These are phyloP conservation scores for Cladosporium cucumerinum DNA, from an alignment of 2,329 filamentous ascomycete species.

Conservation along the genomic window DNA sequence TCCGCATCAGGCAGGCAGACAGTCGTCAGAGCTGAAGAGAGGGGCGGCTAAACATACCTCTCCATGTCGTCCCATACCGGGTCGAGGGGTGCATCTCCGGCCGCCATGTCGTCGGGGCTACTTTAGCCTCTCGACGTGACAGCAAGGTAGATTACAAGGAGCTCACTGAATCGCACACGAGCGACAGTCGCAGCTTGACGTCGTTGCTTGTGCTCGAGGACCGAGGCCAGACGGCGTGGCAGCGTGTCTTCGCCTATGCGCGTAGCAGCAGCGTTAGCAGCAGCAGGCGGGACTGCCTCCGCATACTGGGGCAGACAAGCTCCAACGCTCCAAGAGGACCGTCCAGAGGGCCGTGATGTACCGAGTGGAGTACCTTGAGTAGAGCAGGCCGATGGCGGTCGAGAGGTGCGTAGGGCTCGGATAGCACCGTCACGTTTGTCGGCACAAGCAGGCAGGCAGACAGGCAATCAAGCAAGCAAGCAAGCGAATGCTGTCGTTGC, in stretches of 20 bases:
- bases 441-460: background rate
- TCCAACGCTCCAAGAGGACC: background rate
- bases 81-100: conserved; percentile 44
- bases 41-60: conserved; percentile 54
- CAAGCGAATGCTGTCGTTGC: conserved; percentile 17
- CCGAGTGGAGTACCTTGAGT: background rate
- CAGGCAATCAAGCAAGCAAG: background rate
- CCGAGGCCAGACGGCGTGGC: background rate
- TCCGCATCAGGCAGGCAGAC: conserved; percentile 12
- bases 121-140: background rate
- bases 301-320: conserved; percentile 3
- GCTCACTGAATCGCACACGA: background rate
- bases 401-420: background rate
- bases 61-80: conserved; percentile 69
- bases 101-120: conserved; percentile 55
- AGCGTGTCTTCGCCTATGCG: conserved; percentile 10
- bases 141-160: background rate
- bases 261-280: background rate
- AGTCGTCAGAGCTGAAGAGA: background rate
- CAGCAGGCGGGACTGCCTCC: conserved; percentile 11
- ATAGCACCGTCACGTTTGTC: conserved; percentile 11
- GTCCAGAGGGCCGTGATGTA: background rate
- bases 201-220: background rate
- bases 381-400: background rate
- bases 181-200: conserved; percentile 5